phyloP scores from a whole-genome alignment of 805 yeast species.

The Peterozyma toletana region DNA sequence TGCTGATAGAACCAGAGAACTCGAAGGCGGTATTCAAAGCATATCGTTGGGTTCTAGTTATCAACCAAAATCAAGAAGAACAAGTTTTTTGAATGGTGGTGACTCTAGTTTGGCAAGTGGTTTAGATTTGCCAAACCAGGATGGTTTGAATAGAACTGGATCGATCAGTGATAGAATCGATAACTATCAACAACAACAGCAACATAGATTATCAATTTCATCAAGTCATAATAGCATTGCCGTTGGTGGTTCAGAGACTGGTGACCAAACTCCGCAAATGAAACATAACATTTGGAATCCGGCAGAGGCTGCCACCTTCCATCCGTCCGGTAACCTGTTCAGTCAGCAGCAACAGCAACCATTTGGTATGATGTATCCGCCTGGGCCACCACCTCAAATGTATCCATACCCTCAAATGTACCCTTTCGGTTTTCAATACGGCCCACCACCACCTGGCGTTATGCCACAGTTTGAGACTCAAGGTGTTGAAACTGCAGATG shows the following conservation, averaged over 20 bases:
- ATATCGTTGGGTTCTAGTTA: slow-evolving; percentile 22
- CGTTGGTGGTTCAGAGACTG: slow-evolving; percentile 1
- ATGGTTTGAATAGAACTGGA: slow-evolving; percentile 29
- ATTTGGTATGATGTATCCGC: neutral
- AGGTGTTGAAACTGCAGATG: too few relatives aligned
- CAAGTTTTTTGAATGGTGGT: slow-evolving; percentile 34
- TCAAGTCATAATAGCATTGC: slow-evolving; percentile 3
- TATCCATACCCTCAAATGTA: neutral
- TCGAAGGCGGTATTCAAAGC: slow-evolving; percentile 43
- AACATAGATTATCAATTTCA: slow-evolving; percentile 5
- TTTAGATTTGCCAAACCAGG: slow-evolving; percentile 18
- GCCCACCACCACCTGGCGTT: neutral
- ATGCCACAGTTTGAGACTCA: neutral
- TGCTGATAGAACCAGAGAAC: slow-evolving; percentile 64
- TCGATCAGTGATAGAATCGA: slow-evolving; percentile 60
- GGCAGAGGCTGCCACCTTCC: slow-evolving; percentile 53
- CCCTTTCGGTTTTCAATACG: neutral
- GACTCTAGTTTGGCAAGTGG: slow-evolving; percentile 15
- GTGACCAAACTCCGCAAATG: slow-evolving; percentile 3
- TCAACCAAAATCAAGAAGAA: slow-evolving; percentile 36
- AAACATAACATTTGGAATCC: slow-evolving; percentile 55
- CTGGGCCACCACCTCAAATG: neutral
- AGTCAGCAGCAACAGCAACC: slow-evolving; percentile 12
- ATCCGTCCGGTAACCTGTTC: slow-evolving; percentile 31
- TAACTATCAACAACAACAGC: slow-evolving; percentile 27